Base-by-base conservation (phyloP, 2,329 filamentous ascomycete genomes). In the Colletotrichum nymphaeae region DNA sequence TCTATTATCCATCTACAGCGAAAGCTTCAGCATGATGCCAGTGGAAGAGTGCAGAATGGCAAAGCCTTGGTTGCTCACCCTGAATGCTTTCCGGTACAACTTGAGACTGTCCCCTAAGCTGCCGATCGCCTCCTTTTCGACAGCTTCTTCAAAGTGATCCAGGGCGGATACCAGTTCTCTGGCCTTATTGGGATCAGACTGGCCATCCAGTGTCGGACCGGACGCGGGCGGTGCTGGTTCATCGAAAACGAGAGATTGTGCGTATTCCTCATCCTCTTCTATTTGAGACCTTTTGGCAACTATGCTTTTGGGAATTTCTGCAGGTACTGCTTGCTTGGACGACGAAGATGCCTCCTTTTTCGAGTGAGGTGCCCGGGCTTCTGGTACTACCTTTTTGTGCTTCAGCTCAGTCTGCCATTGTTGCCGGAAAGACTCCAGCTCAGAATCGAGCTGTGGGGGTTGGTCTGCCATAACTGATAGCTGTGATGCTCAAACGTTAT, bases 61-160 rank as follows among this genome's bases (percentile, higher is more conserved):
- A 11, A 53, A 30, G n/a, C 37, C n/a, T 3, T 9, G 2, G 14
- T 35, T 4, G 79, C 87, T 72, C 83, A 96, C 94, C 81, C 93
- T 91, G 81, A 97, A 98, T 1, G 97, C 97, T 81, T 93, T 95
- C 59, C 97, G 91, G 82, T 99, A 99, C 63, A 97, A 88, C 76
- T 90, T 91, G 68, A 99, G 82, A 80, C 96, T 98, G 75, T 98
- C 96, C 5, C 95, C 95, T 63, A 98, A 87, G 75, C 91, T 97
- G 0, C 97, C 97, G 78, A 93, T 90, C 0, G 88, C 90, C 83
- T 99, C 97, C 82, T 92, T 95, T 83, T 97, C 93, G 69, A 98
- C 95, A 4, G 96, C 97, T 80, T 90, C 91, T 81, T 98, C 97
- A 78, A 97, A 98, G 81, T 98, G 94, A 78, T 98, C 97, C 19